A percentile compares a stretch with the other conserved stretches of the same genome.
Conservation (phyloP, 2,329 filamentous ascomycete genomes). For the Colletotrichum cordylinicola region DNA sequence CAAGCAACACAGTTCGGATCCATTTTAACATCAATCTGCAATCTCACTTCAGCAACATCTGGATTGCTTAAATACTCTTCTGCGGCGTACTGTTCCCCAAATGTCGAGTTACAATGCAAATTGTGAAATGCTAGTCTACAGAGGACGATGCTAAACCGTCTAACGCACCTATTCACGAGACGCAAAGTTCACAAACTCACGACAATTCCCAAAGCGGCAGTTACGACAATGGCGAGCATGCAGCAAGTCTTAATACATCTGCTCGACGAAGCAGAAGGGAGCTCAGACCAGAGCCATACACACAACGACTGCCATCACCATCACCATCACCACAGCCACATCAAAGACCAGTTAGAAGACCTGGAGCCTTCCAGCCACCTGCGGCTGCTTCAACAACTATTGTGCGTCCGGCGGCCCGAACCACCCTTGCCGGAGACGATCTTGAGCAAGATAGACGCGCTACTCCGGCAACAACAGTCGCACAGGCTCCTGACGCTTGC, state of each 20-base stretch:
- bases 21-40: background rate
- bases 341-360: constrained; percentile 12
- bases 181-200: background rate
- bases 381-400: constrained; percentile 25
- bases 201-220: background rate
- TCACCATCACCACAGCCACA: background rate
- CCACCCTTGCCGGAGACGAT: constrained; percentile 24
- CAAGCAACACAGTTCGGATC: background rate
- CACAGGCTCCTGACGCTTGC: constrained; percentile 4
- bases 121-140: background rate
- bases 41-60: background rate
- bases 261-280: background rate
- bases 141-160: background rate
- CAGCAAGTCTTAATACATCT: background rate
- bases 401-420: constrained; percentile 30
- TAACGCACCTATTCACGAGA: background rate
- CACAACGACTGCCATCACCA: background rate
- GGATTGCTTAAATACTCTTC: background rate
- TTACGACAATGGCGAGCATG: background rate
- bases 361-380: constrained; percentile 13
- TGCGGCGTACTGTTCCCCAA: background rate
- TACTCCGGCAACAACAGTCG: background rate
- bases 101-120: background rate
- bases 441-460: constrained; percentile 23
- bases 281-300: background rate